These are phyloP conservation scores for Effrenium voratum DNA, from an alignment of 73 alveolate genomes.

Conservation along the genomic window DNA sequence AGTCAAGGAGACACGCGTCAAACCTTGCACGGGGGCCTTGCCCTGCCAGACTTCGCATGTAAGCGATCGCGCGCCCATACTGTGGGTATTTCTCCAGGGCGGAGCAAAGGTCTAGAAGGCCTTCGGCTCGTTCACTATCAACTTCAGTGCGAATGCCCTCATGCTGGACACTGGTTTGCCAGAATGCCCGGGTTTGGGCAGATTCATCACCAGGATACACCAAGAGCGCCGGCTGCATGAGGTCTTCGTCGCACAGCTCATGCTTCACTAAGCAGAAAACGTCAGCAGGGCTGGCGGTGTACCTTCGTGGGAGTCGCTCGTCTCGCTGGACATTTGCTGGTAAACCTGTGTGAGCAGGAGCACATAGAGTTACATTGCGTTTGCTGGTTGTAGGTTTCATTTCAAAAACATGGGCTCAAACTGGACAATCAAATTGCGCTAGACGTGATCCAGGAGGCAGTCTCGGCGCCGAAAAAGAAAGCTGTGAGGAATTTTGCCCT, in stretches of 20 bases:
- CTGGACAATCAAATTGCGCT: not conserved
- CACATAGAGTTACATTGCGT: not conserved
- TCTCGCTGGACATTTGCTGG: not conserved
- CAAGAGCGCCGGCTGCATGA: not conserved
- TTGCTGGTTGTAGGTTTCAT: not conserved
- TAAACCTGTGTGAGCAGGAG: not conserved
- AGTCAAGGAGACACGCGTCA: not conserved
- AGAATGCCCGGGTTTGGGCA: not conserved
- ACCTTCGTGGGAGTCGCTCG: not conserved
- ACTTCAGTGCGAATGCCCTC: not conserved
- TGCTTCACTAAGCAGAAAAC: not conserved
- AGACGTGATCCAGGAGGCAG: not conserved
- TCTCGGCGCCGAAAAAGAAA: not conserved
- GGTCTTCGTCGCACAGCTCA: not conserved
- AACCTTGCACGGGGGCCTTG: not conserved
- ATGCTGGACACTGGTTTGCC: not conserved
- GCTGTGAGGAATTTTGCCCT: not conserved
- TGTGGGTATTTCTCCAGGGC: not conserved
- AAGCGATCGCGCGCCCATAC: not conserved
- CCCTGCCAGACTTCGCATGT: not conserved
- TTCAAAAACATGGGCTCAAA: not conserved
- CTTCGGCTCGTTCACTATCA: not conserved
- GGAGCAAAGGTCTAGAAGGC: not conserved
- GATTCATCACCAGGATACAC: not conserved
- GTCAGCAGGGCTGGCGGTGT: not conserved